Conservation (phyloP, 1,284 basidiomycete species). For the Leccinum pachyderme region DNA sequence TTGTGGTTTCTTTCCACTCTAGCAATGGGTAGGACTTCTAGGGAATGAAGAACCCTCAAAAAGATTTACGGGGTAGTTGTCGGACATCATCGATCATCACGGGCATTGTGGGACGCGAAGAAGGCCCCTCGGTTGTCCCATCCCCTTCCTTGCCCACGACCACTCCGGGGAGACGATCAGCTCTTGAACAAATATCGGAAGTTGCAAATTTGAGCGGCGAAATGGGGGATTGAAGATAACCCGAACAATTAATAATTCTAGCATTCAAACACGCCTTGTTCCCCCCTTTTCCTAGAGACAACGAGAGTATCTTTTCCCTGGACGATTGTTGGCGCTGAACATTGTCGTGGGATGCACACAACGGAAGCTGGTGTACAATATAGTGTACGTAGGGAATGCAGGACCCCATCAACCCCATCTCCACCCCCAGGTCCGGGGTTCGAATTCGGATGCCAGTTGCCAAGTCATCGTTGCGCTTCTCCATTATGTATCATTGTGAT, state of each 20-base stretch:
- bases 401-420: not conserved
- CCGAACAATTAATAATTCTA: not conserved
- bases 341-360: not conserved
- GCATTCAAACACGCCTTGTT: not conserved
- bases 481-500: conserved; percentile 18
- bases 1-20: not conserved
- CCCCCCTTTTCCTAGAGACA: not conserved
- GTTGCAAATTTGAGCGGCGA: not conserved
- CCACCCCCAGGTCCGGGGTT: not conserved
- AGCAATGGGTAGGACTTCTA: conserved; percentile 6
- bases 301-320: not conserved
- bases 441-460: not conserved
- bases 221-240: conserved; percentile 7
- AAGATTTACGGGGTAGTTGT: not conserved
- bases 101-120: conserved; percentile 12
- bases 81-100: not conserved
- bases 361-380: not conserved
- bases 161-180: not conserved
- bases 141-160: not conserved
- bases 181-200: conserved; percentile 1
- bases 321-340: not conserved
- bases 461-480: conserved; percentile 14
- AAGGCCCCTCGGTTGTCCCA: not conserved
- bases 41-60: not conserved
- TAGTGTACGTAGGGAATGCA: conserved; percentile 1